A percentile compares a stretch with the other conserved stretches of the same genome.
Evolutionary conservation across 2,329 filamentous ascomycete genomes (phyloP).

Genomic region (Penicillium sp.): DNA sequence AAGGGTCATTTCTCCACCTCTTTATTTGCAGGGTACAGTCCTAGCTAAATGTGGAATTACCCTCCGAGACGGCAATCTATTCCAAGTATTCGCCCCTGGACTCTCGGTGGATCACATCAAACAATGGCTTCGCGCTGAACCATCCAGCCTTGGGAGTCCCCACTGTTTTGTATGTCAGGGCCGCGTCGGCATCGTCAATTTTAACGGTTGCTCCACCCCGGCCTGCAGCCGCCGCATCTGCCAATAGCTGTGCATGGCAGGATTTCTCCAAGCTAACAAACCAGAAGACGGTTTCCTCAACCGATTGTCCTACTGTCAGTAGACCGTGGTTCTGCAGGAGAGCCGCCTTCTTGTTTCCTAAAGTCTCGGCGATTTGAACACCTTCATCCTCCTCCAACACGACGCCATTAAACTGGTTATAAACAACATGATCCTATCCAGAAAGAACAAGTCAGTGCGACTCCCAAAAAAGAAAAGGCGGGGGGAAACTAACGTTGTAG

Average conservation of each 20-base stretch:
- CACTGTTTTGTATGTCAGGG: conserved; percentile 65
- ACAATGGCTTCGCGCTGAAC: conserved; percentile 70
- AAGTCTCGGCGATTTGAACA: conserved; percentile 50
- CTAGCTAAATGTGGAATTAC: background rate
- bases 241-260: conserved; percentile 54
- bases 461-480: background rate
- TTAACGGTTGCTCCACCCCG: conserved; percentile 65
- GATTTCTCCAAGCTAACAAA: conserved; percentile 56
- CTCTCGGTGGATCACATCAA: conserved; percentile 68
- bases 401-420: conserved; percentile 55
- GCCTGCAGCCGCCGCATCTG: conserved; percentile 55
- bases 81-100: conserved; percentile 57
- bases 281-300: conserved; percentile 57
- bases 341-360: conserved; percentile 54
- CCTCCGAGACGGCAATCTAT: conserved; percentile 20
- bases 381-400: conserved; percentile 56
- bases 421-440: conserved; percentile 51
- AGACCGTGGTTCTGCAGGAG: conserved; percentile 57
- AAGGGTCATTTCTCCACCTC: background rate
- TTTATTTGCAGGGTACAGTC: background rate
- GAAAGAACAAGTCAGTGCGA: background rate
- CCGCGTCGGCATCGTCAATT: conserved; percentile 67
- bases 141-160: conserved; percentile 64
- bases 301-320: conserved; percentile 50
- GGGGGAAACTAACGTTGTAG: conserved; percentile 34